phyloP scores from a whole-genome alignment of 2,329 filamentous ascomycete genomes.

The Verticillium klebahnii region DNA sequence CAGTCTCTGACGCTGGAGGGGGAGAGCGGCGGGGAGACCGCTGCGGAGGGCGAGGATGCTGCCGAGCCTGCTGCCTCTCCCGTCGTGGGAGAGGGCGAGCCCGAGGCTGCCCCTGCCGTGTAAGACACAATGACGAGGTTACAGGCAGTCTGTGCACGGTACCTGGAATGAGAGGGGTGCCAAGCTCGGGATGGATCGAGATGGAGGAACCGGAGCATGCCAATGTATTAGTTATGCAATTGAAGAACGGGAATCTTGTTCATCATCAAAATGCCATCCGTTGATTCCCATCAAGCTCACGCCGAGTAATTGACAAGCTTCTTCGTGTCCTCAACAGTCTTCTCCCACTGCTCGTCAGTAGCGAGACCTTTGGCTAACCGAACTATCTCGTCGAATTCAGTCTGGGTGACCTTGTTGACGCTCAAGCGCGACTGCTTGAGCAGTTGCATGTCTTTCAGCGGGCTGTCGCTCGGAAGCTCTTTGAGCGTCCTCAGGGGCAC shows the following conservation, averaged over 20 bases:
- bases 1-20: background rate
- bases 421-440: conserved; percentile 79
- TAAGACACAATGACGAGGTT: background rate
- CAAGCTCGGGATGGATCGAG: background rate
- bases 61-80: background rate
- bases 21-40: background rate
- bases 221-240: background rate
- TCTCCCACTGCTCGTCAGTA: conserved; percentile 8
- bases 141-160: background rate
- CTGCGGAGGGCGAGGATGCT: background rate
- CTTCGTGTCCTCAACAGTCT: conserved; percentile 7
- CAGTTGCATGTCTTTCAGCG: conserved; percentile 74
- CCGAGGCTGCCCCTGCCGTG: background rate
- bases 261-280: background rate
- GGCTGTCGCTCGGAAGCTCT: conserved; percentile 58
- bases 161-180: background rate
- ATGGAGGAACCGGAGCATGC: background rate
- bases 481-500: conserved; percentile 67
- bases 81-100: background rate
- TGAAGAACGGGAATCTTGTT: background rate
- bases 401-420: conserved; percentile 62
- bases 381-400: conserved; percentile 52
- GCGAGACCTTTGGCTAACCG: conserved; percentile 10
- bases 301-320: conserved; percentile 9
- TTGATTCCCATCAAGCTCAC: background rate